phyloP scores from a whole-genome alignment of 306 rosid species.

The Cicer chorassanicum region DNA sequence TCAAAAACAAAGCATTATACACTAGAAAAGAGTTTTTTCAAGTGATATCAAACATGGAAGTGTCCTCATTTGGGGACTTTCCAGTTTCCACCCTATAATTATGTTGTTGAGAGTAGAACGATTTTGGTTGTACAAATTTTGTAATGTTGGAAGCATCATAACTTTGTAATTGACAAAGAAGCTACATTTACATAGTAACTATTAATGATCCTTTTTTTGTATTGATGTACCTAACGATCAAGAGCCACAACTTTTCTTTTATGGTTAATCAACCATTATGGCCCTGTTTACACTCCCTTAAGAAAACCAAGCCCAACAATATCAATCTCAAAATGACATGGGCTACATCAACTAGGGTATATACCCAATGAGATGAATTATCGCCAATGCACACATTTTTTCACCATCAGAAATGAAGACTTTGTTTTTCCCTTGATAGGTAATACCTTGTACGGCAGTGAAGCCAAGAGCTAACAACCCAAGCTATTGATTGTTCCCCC shows the following conservation, averaged over 20 bases:
- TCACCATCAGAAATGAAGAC: constrained; percentile 8
- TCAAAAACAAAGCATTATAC: neutral
- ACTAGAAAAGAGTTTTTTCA: constrained; percentile 6
- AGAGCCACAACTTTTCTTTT: constrained; percentile 1
- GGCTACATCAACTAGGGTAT: neutral
- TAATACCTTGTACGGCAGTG: constrained; percentile 8
- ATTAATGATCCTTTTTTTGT: neutral
- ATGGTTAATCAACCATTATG: constrained; percentile 10
- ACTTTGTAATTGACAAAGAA: constrained; percentile 26
- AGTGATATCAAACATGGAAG: constrained; percentile 29
- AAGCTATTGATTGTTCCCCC: constrained; percentile 18
- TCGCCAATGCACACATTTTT: constrained; percentile 3
- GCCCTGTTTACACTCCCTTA: constrained; percentile 1
- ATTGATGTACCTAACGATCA: neutral
- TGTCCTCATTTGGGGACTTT: constrained; percentile 4
- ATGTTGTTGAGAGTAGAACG: constrained; percentile 8
- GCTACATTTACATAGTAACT: neutral
- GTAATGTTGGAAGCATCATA: constrained; percentile 11
- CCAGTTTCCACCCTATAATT: constrained; percentile 3
- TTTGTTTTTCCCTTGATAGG: constrained; percentile 11
- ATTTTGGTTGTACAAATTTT: constrained; percentile 27
- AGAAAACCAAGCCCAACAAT: constrained; percentile 28
- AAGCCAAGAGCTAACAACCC: constrained; percentile 18
- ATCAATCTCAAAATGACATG: constrained; percentile 27
- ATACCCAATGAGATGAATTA: neutral